Percentiles rank a stretch among this genome's conserved stretches.
These are phyloP conservation scores for Tetracladium setigerum DNA, from an alignment of 495 filamentous ascomycete genomes.

Conservation along the genomic window DNA sequence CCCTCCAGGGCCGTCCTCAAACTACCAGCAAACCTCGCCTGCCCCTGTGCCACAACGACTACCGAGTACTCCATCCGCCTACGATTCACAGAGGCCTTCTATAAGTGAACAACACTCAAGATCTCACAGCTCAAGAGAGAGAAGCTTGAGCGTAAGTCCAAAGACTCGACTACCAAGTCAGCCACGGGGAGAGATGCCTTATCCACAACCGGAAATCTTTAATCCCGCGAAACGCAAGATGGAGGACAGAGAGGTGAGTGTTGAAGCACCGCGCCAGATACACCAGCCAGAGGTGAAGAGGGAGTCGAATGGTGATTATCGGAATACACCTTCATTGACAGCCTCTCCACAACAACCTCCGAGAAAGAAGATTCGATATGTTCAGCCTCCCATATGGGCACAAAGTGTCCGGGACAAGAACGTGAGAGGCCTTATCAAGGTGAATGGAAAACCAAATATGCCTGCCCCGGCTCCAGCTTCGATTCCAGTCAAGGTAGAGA, in stretches of 20 bases:
- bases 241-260: conserved; percentile 39
- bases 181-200: conserved; percentile 8
- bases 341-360: conserved; percentile 24
- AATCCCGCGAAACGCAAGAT: conserved; percentile 47
- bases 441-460: conserved; percentile 15
- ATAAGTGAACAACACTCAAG: conserved; percentile 29
- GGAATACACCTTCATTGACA: conserved; percentile 17
- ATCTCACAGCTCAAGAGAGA: conserved; percentile 45
- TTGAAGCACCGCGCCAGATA: conserved; percentile 33
- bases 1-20: conserved; percentile 24
- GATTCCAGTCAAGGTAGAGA: conserved; percentile 16
- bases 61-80: conserved; percentile 32
- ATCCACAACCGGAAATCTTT: conserved; percentile 12
- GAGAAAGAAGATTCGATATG: conserved; percentile 31
- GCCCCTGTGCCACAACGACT: conserved; percentile 28
- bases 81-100: conserved; percentile 20
- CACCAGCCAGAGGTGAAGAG: conserved; percentile 32
- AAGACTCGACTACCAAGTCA: conserved; percentile 38
- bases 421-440: conserved; percentile 1
- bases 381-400: conserved; percentile 38
- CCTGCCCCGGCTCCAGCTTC: conserved; percentile 16
- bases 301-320: conserved; percentile 29
- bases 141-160: conserved; percentile 56
- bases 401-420: conserved; percentile 13
- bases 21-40: conserved; percentile 30